Evolutionary conservation across 2,329 filamentous ascomycete species (phyloP).

Genomic region (Aphanocladium album): DNA sequence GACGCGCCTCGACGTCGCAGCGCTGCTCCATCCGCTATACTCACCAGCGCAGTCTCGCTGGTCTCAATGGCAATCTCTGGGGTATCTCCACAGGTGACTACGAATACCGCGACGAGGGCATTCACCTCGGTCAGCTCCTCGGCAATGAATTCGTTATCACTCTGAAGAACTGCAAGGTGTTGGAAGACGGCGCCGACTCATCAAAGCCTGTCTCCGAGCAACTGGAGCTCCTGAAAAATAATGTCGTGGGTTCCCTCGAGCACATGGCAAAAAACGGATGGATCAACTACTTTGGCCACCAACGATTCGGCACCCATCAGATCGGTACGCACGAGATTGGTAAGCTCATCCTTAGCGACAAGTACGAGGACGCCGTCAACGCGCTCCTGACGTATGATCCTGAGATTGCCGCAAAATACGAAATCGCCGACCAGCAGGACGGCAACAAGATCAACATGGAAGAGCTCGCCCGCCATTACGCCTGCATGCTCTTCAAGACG

Average conservation of each 20-base stretch:
- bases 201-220: conserved; percentile 22
- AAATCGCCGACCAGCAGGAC: conserved; percentile 30
- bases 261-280: conserved; percentile 72
- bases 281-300: conserved; percentile 97
- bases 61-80: conserved; percentile 58
- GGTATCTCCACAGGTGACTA: conserved; percentile 73
- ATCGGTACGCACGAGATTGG: conserved; percentile 84
- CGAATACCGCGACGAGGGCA: conserved; percentile 62
- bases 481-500: conserved; percentile 68
- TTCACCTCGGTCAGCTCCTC: conserved; percentile 76
- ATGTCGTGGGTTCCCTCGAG: conserved; percentile 55
- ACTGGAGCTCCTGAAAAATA: conserved; percentile 26
- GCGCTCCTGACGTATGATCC: conserved; percentile 70
- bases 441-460: conserved; percentile 61
- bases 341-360: conserved; percentile 72
- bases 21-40: conserved; percentile 60
- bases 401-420: conserved; percentile 46
- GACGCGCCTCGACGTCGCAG: conserved; percentile 80
- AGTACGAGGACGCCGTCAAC: conserved; percentile 76
- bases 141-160: conserved; percentile 95
- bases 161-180: conserved; percentile 74
- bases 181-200: conserved; percentile 26
- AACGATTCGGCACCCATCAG: conserved; percentile 86
- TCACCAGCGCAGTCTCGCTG: conserved; percentile 55
- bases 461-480: conserved; percentile 72